These are phyloP conservation scores for Acanthamoeba royreba DNA, from an alignment of 208 protist genomes.

Conservation along the genomic window DNA sequence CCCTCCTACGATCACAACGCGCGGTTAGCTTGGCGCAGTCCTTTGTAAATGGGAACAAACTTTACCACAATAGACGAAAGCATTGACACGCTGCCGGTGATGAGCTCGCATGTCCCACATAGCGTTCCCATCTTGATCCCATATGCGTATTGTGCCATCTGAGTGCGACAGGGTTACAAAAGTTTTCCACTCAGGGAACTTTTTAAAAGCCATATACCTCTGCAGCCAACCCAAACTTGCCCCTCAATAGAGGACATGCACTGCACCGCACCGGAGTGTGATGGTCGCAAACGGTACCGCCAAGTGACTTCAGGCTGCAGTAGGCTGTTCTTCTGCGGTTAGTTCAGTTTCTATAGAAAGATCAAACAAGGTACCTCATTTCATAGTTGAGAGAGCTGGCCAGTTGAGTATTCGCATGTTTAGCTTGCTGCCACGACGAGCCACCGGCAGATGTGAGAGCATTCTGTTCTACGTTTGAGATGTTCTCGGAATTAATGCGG, in stretches of 20 bases:
- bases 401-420: too few species aligned
- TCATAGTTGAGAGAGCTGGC: too few species aligned
- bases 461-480: too few species aligned
- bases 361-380: too few species aligned
- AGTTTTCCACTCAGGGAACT: background rate
- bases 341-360: too few species aligned
- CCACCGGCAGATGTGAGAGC: too few species aligned
- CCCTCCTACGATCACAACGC: background rate
- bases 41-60: too few species aligned
- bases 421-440: too few species aligned
- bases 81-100: background rate
- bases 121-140: background rate
- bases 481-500: too few species aligned
- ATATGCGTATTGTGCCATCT: conserved; percentile 21
- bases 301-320: background rate
- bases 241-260: background rate
- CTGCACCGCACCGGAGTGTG: background rate
- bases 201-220: background rate
- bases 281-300: background rate
- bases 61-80: background rate
- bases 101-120: conserved; percentile 34
- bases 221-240: background rate
- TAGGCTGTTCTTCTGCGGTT: too few species aligned
- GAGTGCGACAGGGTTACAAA: background rate
- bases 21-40: too few species aligned